These are phyloP conservation scores for Basidiobolus meristosporus DNA, from an alignment of 371 early-diverging fungal species.

Conservation along the genomic window DNA sequence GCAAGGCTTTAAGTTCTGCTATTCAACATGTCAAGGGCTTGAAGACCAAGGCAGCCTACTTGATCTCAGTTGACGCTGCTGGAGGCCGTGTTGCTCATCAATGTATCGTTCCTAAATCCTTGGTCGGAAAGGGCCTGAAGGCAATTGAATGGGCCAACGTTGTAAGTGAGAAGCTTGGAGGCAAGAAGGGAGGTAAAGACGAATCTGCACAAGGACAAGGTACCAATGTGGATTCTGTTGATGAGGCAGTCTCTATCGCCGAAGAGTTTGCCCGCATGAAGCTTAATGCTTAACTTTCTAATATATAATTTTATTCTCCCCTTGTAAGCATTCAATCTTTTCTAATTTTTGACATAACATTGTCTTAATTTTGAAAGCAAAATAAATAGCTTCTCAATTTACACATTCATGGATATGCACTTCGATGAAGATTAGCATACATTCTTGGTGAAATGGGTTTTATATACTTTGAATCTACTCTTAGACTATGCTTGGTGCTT, in stretches of 20 bases:
- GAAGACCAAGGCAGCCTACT: conserved; percentile 63
- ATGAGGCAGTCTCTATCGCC: conserved; percentile 61
- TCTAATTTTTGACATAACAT: too few relatives aligned
- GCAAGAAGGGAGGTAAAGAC: conserved; percentile 80
- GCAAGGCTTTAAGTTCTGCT: conserved; percentile 59
- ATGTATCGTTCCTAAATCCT: conserved; percentile 61
- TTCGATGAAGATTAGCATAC: too few relatives aligned
- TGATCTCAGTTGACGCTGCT: conserved; percentile 54
- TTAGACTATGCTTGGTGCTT: too few relatives aligned
- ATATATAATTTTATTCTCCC: too few relatives aligned
- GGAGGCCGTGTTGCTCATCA: conserved; percentile 57
- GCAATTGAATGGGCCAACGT: conserved; percentile 80
- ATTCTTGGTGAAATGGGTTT: too few relatives aligned
- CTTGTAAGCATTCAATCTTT: too few relatives aligned
- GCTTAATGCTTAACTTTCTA: conserved; percentile 19
- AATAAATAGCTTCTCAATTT: too few relatives aligned
- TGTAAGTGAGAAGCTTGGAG: conserved; percentile 63
- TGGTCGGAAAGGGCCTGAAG: conserved; percentile 47
- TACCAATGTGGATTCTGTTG: conserved; percentile 27
- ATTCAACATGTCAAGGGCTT: conserved; percentile 56
- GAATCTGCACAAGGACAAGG: conserved; percentile 75
- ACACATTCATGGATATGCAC: too few relatives aligned
- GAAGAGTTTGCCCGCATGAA: conserved; percentile 52
- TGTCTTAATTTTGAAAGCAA: too few relatives aligned
- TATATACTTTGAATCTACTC: too few relatives aligned